A percentile compares a stretch with the other conserved stretches of the same genome.
These are phyloP conservation scores for Herpotrichia juniperi DNA, from an alignment of 2,329 filamentous ascomycete genomes.

Conservation along the genomic window DNA sequence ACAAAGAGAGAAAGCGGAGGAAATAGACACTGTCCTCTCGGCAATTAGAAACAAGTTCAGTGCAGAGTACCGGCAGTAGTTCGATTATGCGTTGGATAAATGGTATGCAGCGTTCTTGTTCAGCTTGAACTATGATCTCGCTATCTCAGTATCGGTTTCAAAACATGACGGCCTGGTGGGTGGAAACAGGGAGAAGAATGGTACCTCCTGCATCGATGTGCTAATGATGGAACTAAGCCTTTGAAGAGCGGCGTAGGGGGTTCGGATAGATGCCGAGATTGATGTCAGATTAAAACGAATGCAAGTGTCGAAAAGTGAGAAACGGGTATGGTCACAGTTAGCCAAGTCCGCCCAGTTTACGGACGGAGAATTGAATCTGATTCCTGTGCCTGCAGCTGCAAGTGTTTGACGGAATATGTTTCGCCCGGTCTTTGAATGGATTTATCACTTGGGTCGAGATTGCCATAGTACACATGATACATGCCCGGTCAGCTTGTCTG, in stretches of 20 bases:
- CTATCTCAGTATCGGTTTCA: not conserved
- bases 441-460: not conserved
- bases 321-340: not conserved
- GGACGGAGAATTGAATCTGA: not conserved
- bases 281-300: not conserved
- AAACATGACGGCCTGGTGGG: not conserved
- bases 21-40: not conserved
- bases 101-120: not conserved
- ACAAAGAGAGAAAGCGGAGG: not conserved
- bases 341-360: not conserved
- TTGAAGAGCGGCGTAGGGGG: not conserved
- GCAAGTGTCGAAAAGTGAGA: not conserved
- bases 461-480: not conserved
- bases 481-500: not conserved
- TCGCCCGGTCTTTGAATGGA: not conserved
- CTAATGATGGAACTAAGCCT: not conserved
- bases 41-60: not conserved
- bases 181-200: not conserved
- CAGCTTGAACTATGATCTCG: not conserved
- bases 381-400: not conserved
- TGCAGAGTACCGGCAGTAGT: constrained; percentile 11
- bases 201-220: not conserved
- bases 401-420: not conserved
- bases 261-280: not conserved
- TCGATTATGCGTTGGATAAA: constrained; percentile 12